Evolutionary conservation across 768 basidiomycete genomes (phyloP).

Genomic region (Lactifluus pinguis): DNA sequence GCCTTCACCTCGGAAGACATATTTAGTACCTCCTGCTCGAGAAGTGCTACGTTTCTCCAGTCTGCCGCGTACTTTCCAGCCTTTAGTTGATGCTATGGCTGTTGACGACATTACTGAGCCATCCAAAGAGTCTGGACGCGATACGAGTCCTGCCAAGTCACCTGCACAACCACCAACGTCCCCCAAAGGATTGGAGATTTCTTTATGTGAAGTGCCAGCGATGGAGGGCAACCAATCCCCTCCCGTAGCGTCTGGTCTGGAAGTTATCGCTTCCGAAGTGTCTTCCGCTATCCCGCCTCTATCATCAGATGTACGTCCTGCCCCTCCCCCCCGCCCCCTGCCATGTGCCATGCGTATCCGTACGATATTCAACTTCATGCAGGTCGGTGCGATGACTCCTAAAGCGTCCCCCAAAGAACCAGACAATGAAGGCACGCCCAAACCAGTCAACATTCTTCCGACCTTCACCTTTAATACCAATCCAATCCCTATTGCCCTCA

Average conservation of each 20-base stretch:
- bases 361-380: neutral
- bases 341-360: neutral
- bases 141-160: neutral
- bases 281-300: neutral
- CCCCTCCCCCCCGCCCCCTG: neutral
- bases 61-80: constrained; percentile 7
- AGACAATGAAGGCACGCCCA: constrained; percentile 5
- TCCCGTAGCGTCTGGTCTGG: neutral
- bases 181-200: neutral
- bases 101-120: neutral
- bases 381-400: neutral
- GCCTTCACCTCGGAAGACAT: constrained; percentile 4
- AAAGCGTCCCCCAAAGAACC: neutral
- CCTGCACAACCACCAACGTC: neutral
- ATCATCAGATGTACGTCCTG: neutral
- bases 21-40: constrained; percentile 6
- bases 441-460: neutral
- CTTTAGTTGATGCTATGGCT: neutral
- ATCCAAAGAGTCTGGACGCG: neutral
- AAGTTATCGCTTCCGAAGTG: neutral
- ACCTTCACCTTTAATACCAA: neutral
- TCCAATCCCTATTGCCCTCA: neutral
- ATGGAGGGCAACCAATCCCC: neutral
- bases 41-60: constrained; percentile 18
- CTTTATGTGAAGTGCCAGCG: neutral